These are phyloP conservation scores for Friedmanniomyces endolithicus DNA, from an alignment of 495 filamentous ascomycete species.

Conservation along the genomic window DNA sequence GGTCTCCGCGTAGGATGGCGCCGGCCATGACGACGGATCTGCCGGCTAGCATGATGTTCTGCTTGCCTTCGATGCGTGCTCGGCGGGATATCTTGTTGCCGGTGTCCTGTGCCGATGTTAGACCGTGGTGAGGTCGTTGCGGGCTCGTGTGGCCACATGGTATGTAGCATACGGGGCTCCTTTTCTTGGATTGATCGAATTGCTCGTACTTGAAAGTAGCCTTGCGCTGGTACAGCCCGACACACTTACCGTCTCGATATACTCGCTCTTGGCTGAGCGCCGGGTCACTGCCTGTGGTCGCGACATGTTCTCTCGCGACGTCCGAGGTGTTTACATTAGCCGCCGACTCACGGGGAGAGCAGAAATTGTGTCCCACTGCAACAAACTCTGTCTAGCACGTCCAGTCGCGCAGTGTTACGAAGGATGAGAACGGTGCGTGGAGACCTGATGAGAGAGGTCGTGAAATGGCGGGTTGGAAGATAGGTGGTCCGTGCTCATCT, in stretches of 20 bases:
- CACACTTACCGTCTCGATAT: conserved; percentile 76
- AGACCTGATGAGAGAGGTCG: neutral
- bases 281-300: conserved; percentile 19
- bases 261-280: conserved; percentile 72
- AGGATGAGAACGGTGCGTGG: too few relatives aligned
- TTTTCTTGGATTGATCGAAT: too few relatives aligned
- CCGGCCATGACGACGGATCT: conserved; percentile 89
- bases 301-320: conserved; percentile 15
- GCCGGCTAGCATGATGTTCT: conserved; percentile 93
- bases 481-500: neutral
- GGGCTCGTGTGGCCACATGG: too few relatives aligned
- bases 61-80: conserved; percentile 78
- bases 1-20: conserved; percentile 83
- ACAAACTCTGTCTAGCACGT: too few relatives aligned
- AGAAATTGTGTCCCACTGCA: too few relatives aligned
- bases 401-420: too few relatives aligned
- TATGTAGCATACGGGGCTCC: too few relatives aligned
- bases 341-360: neutral
- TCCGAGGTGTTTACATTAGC: neutral
- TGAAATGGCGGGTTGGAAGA: neutral
- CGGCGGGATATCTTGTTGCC: conserved; percentile 97
- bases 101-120: conserved; percentile 51
- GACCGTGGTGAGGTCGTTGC: too few relatives aligned
- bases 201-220: neutral
- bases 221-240: neutral